Base-by-base conservation (phyloP, 1,284 basidiomycete species). In the Gymnopus androsaceus region DNA sequence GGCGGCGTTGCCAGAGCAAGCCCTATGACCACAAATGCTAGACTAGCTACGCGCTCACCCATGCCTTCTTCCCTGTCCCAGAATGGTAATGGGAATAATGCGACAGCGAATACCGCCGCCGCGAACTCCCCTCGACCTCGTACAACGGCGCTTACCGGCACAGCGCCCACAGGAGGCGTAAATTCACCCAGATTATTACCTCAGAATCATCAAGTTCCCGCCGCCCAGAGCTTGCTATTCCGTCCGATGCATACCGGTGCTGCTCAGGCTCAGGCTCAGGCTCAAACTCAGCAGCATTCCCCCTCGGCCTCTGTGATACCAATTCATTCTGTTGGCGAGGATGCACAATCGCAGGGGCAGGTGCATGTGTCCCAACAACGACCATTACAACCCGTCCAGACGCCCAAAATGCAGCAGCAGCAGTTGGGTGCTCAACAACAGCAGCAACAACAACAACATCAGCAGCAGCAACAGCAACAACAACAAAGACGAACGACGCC, bases 361-460 rank as follows among this genome's bases (percentile, higher is more conserved):
- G n/a, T n/a, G n/a, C n/a, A n/a, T n/a, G n/a, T n/a, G n/a, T n/a
- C 36, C 14, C 52, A 47, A 25, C 44, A 30, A 14, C 38, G 19
- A 15, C 37, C 25, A 44, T 30, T 28, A 30, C 48, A 36, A 27
- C 44, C 41, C 17, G 21, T 23, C 28, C 23, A 50, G 31, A 45
- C 34, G 21, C 38, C 14, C 17, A 46, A 49, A 30, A 17, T 31
- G 2, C 21, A 19, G 28, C n/a, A 14, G 21, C 19, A 23, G 21
- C 42, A 44, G 14, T 17, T 25, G 14, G 25, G 12, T 23, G n/a
- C 42, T 25, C 45, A 47, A 47, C 45, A 47, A 15, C 45, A 28
- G 8, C 27, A 6, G 38, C 51, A 57, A 9, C 28, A 48, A 25
- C 49, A 38, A 33, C 36, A 38, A 27, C 55, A 55, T 3, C 51